Conservation (phyloP, 495 filamentous ascomycete species). For the Hypoxylon subgilvum region DNA sequence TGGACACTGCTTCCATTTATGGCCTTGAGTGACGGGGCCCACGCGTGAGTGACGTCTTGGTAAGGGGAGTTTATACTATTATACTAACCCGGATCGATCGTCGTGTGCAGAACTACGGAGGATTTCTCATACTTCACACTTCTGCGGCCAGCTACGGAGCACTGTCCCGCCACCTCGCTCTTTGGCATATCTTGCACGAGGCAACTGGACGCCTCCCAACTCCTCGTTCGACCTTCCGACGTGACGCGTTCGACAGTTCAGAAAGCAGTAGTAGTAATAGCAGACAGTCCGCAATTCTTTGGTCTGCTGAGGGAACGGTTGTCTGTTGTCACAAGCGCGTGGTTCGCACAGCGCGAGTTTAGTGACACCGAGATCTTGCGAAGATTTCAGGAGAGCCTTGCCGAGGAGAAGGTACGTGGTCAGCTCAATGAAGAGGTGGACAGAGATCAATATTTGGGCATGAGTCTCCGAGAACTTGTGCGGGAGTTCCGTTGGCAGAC, state of each 20-base stretch:
- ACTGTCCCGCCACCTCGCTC: slow-evolving; percentile 74
- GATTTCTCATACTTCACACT: slow-evolving; percentile 99
- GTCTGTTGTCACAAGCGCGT: slow-evolving; percentile 87
- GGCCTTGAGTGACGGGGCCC: slow-evolving; percentile 95
- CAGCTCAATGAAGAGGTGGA: slow-evolving; percentile 71
- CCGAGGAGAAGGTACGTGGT: slow-evolving; percentile 64
- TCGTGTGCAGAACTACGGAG: slow-evolving; percentile 71
- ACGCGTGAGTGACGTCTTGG: slow-evolving; percentile 68
- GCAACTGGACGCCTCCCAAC: slow-evolving; percentile 79
- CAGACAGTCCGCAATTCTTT: slow-evolving; percentile 82
- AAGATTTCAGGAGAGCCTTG: slow-evolving; percentile 89
- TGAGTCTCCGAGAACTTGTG: slow-evolving; percentile 89
- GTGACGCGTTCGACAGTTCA: slow-evolving; percentile 96
- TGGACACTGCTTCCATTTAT: slow-evolving; percentile 95
- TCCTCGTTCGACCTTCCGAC: slow-evolving; percentile 79
- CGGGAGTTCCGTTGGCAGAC: slow-evolving; percentile 94
- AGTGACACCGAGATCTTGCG: slow-evolving; percentile 60
- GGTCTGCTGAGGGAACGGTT: slow-evolving; percentile 82
- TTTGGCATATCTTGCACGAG: slow-evolving; percentile 96
- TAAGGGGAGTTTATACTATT: neutral
- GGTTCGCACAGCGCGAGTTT: slow-evolving; percentile 93
- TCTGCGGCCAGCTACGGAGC: slow-evolving; percentile 65
- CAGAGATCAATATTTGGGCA: slow-evolving; percentile 85
- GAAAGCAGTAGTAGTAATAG: slow-evolving; percentile 97
- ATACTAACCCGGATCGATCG: slow-evolving; percentile 13